Evolutionary conservation across 2,329 filamentous ascomycete species (phyloP), one percentile per base, ranked within the genome.

Genomic region (Rhynchosporium agropyri): DNA sequence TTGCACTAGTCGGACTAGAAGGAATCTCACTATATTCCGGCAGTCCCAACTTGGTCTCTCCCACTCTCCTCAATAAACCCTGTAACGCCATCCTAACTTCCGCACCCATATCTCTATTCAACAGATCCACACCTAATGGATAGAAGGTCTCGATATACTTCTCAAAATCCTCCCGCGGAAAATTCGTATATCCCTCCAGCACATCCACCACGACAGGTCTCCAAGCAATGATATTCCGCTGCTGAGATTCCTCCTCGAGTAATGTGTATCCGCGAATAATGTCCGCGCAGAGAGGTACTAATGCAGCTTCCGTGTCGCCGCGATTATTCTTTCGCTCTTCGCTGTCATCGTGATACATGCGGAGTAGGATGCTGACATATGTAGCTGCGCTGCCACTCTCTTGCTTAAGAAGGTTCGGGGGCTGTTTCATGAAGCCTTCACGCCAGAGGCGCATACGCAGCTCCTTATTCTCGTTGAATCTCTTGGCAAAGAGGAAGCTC

Each of bases 361-460:
- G 85, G 78, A 99, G 92, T 33, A 99, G 80, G 68, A 99, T 99
- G 65, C 90, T 90, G 42, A 99, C 92, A 75, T 99, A 99, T 1
- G 96, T 97, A 2, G 91, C 91, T 0, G 95, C 95, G 61, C 89
- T 91, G 46, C 95, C 94, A 65, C 87, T 91, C 78, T 99, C 95
- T 76, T 99, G 95, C 79, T 99, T 99, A 36, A 99, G 84, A 12
- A 99, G 82, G 72, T 99, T 99, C 2, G 95, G 95, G 15, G 95
- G 94, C 75, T 99, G 95, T 78, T 96, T 97, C 95, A 99, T 99
- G 82, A 99, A 99, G 0, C 96, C 95, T 76, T 99, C 95, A 57
- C 92, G 84, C 92, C 96, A 99, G 20, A 99, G 82, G 20, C 91
- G 87, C 83, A 96, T 96, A 51, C 95, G 88, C 43, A 99, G 81